A percentile compares a stretch with the other conserved stretches of the same genome.
phyloP scores from a whole-genome alignment of 139 green algal genomes.

The Chlorella ohadii region DNA sequence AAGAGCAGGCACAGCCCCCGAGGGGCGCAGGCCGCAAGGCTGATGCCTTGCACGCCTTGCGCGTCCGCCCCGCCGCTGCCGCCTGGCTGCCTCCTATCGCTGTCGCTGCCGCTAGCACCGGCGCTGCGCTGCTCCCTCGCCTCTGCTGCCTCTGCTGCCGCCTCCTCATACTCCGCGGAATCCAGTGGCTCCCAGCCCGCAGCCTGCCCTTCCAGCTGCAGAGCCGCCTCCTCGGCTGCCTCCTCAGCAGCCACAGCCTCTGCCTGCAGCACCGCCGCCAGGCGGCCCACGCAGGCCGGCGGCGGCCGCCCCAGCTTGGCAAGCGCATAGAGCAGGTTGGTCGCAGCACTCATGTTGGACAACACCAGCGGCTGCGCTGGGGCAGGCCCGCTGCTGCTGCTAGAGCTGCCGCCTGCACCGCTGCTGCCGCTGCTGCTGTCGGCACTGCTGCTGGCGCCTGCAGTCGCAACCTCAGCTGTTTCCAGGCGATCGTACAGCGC shows the following conservation, averaged over 20 bases:
- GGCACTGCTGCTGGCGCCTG: neutral
- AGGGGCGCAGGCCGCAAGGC: neutral
- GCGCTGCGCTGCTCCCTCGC: neutral
- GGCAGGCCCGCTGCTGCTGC: neutral
- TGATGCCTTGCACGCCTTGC: neutral
- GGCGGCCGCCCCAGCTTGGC: neutral
- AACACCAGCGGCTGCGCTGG: neutral
- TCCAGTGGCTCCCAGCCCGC: no score
- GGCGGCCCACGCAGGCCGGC: neutral
- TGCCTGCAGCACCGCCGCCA: conserved; percentile 9
- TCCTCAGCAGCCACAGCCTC: neutral
- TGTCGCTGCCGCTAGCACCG: neutral
- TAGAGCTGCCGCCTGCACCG: neutral
- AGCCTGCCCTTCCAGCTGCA: no score
- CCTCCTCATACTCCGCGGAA: neutral
- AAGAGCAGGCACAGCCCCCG: conserved; percentile 25
- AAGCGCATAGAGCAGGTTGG: conserved; percentile 17
- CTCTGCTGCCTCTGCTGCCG: neutral
- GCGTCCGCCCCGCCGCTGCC: no score
- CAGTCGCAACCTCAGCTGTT: neutral
- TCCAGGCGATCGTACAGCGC: neutral
- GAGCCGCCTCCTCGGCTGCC: neutral
- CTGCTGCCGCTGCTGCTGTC: neutral
- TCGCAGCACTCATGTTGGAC: neutral
- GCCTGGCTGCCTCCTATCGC: neutral